Evolutionary conservation across 768 basidiomycete species (phyloP), one percentile per base, ranked within the genome.

Genomic region (Lactarius indigo): DNA sequence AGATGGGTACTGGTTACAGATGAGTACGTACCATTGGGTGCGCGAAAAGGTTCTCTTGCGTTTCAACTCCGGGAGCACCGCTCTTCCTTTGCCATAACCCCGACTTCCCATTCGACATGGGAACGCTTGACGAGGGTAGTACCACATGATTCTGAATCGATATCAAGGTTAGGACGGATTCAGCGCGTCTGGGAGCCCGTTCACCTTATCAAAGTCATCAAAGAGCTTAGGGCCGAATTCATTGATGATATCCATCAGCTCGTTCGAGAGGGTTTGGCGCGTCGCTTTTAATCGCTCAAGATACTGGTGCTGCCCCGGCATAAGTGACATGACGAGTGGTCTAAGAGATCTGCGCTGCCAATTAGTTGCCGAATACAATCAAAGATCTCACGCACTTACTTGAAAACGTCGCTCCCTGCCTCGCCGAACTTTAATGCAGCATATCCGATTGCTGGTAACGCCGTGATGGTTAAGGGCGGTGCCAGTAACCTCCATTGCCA

Each of bases 391-490:
- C 39, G n/a, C 17, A 79, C 89, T 73, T 70, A 96, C 95, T 97
- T 97, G 63, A 95, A 82, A 35, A 98, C 94, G 72, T 98, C 96
- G 85, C 96, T 89, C 47, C 96, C 96, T 42, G 95, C 96, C 76
- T 98, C 96, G 44, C 96, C 96, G 72, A 97, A 98, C 76, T 97
- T 96, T 55, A 98, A 83, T 5, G 96, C 92, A 7, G 93, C 92
- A 74, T 89, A 92, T 61, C 92, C 95, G 81, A 96, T 90, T 74
- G 90, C 84, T 20, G 96, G 96, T 26, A 98, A 77, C 2, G 86
- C 81, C 6, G 83, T 78, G 61, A 91, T 78, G 61, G 93, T 87
- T 10, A 90, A 75, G 71, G 94, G 82, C 0, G 96, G 95, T 2
- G 92, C 89, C 77, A 82, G 84, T 28, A 92, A 75, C 64, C 81